These are phyloP conservation scores for Lentinula guzmanii DNA, from an alignment of 768 basidiomycete genomes.

Conservation along the genomic window DNA sequence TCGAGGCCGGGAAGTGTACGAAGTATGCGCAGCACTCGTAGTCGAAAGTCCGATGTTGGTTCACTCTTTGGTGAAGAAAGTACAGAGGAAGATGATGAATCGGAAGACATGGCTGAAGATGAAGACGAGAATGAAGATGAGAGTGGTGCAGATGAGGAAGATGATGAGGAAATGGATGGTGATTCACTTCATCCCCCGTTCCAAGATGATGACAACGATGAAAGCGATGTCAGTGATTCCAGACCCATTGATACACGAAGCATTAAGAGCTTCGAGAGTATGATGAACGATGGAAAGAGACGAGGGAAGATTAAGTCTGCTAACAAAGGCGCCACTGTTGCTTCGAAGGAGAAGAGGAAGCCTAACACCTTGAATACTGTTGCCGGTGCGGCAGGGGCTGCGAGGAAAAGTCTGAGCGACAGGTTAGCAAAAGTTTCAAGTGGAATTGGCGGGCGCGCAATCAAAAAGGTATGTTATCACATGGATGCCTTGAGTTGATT, in stretches of 20 bases:
- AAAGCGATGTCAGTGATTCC: slow-evolving; percentile 17
- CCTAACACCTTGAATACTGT: background rate
- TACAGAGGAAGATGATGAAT: slow-evolving; percentile 19
- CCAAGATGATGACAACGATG: slow-evolving; percentile 41
- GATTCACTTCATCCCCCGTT: slow-evolving; percentile 13
- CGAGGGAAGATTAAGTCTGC: slow-evolving; percentile 1
- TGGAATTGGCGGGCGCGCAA: slow-evolving; percentile 34
- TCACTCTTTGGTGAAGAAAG: slow-evolving; percentile 3
- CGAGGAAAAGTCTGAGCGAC: slow-evolving; percentile 73
- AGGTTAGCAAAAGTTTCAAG: slow-evolving; percentile 75
- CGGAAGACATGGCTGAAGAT: slow-evolving; percentile 40
- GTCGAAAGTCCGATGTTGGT: background rate
- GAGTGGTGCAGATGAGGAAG: slow-evolving; percentile 31
- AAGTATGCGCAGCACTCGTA: background rate
- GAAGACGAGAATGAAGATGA: slow-evolving; percentile 30
- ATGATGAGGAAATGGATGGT: slow-evolving; percentile 22
- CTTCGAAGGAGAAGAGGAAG: slow-evolving; percentile 13
- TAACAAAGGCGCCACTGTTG: background rate
- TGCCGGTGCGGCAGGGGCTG: slow-evolving; percentile 8
- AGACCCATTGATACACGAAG: slow-evolving; percentile 57
- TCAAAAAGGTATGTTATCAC: slow-evolving; percentile 8
- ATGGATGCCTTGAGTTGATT: background rate
- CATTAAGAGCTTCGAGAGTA: slow-evolving; percentile 82
- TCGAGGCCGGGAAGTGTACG: slow-evolving; percentile 35
- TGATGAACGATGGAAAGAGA: slow-evolving; percentile 52